Percentiles rank a stretch among this genome's conserved stretches.
Conservation (phyloP, 495 filamentous ascomycete species). For the Aspergillus saccharolyticus region DNA sequence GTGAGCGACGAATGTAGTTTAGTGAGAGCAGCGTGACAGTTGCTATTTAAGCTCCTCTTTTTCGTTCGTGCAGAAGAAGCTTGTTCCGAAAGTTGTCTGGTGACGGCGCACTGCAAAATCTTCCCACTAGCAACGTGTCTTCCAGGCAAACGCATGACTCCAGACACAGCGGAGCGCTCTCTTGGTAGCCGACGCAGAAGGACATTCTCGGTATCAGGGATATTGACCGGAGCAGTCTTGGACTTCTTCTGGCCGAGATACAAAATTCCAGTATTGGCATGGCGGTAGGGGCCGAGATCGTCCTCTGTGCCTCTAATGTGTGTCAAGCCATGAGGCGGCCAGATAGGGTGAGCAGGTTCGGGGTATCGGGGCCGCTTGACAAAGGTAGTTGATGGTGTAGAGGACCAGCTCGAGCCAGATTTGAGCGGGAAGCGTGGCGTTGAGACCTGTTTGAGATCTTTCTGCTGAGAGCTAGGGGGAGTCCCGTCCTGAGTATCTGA, state of each 20-base stretch:
- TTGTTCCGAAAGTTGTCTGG: constrained; percentile 30
- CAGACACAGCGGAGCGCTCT: not conserved
- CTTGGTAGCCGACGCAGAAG: constrained; percentile 9
- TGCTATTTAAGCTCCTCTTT: constrained; percentile 1
- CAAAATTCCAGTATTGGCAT: not conserved
- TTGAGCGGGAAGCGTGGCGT: constrained; percentile 3
- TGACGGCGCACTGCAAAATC: constrained; percentile 27
- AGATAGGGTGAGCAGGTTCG: constrained; percentile 57
- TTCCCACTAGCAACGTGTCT: constrained; percentile 34
- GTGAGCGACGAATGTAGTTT: constrained; percentile 57
- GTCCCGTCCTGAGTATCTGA: constrained; percentile 4
- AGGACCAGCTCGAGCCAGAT: constrained; percentile 22
- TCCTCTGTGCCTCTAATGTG: constrained; percentile 42
- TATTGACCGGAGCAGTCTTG: constrained; percentile 29
- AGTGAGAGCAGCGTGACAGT: constrained; percentile 52
- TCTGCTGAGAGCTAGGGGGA: not conserved
- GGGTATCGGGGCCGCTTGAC: constrained; percentile 48
- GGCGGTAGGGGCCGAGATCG: not conserved
- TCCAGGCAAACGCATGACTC: constrained; percentile 30
- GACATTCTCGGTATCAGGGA: constrained; percentile 34
- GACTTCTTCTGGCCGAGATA: constrained; percentile 30
- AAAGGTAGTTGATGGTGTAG: constrained; percentile 16
- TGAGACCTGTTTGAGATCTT: not conserved
- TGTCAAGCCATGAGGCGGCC: constrained; percentile 62
- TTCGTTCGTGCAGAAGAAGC: not conserved